phyloP scores from a whole-genome alignment of 2,329 filamentous ascomycete species.

The Paracamarosporium sp. region DNA sequence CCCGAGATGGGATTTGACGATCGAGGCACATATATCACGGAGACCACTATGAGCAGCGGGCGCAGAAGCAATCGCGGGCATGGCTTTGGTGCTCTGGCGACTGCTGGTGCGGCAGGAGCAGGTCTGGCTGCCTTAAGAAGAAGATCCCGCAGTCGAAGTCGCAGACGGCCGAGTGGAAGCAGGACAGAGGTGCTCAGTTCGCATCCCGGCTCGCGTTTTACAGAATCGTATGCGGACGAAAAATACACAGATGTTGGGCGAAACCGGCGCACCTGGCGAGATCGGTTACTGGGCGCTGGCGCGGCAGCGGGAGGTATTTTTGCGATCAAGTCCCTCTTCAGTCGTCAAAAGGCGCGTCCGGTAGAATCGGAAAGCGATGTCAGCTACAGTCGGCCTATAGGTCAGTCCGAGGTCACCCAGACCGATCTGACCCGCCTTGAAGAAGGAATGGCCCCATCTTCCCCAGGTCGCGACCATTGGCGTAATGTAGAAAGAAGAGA shows the following conservation, averaged over 20 bases:
- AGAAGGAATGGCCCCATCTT: constrained; percentile 60
- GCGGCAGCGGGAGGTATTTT: constrained; percentile 52
- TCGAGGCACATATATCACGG: constrained; percentile 64
- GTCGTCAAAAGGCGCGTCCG: constrained; percentile 49
- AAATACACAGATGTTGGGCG: constrained; percentile 47
- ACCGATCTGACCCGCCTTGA: constrained; percentile 58
- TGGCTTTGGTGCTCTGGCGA: constrained; percentile 56
- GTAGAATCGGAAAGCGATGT: constrained; percentile 61
- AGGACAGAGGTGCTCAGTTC: constrained; percentile 44
- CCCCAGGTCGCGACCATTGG: constrained; percentile 48
- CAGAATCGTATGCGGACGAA: constrained; percentile 50
- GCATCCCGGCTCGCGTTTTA: constrained; percentile 38
- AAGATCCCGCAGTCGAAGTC: constrained; percentile 50
- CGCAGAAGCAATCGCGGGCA: constrained; percentile 41
- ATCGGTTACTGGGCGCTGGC: constrained; percentile 54
- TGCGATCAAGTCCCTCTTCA: constrained; percentile 63
- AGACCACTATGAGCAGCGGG: constrained; percentile 55
- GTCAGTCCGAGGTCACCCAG: constrained; percentile 55
- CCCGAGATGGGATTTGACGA: constrained; percentile 62
- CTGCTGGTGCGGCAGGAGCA: constrained; percentile 63
- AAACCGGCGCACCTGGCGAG: constrained; percentile 50
- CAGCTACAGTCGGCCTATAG: constrained; percentile 60
- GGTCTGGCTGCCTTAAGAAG: constrained; percentile 62
- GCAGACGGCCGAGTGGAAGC: constrained; percentile 33
- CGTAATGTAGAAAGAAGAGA: constrained; percentile 47